phyloP scores from a whole-genome alignment of 2,329 filamentous ascomycete species.

The Aureobasidium sp. region DNA sequence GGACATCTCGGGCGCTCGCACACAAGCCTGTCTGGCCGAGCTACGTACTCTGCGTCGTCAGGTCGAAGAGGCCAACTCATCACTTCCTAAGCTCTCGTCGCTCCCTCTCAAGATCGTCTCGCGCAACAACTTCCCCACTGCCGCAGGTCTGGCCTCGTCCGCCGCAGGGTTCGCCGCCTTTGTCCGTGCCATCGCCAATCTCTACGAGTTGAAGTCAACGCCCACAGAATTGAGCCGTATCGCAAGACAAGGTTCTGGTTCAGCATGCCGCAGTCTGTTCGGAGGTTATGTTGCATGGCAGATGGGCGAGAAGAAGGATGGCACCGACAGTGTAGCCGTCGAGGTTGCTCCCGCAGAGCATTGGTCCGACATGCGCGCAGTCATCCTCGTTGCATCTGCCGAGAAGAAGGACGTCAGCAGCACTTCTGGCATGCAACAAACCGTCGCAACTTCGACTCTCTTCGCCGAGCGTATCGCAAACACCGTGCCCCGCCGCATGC shows the following conservation, averaged over 20 bases:
- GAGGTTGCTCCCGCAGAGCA: constrained; percentile 89
- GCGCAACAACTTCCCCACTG: constrained; percentile 99
- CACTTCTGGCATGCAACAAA: constrained; percentile 97
- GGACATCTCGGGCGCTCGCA: constrained; percentile 88
- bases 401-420: constrained; percentile 97
- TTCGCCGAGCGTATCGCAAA: constrained; percentile 79
- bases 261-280: constrained; percentile 92
- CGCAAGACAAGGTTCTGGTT: constrained; percentile 93
- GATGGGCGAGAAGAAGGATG: constrained; percentile 78
- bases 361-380: constrained; percentile 95
- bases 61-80: constrained; percentile 76
- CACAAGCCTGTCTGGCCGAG: constrained; percentile 94
- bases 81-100: constrained; percentile 83
- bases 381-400: constrained; percentile 91
- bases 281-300: constrained; percentile 98
- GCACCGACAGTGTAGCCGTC: constrained; percentile 87
- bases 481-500: constrained; percentile 88
- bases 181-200: constrained; percentile 87
- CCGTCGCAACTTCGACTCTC: constrained; percentile 89
- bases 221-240: constrained; percentile 89
- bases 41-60: constrained; percentile 80
- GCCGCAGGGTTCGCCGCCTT: constrained; percentile 74
- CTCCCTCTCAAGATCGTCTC: constrained; percentile 88
- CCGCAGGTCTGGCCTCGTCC: constrained; percentile 80
- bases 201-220: constrained; percentile 86